phyloP scores from a whole-genome alignment of 2,329 filamentous ascomycete species.

The Aspergillus spinulosporus region DNA sequence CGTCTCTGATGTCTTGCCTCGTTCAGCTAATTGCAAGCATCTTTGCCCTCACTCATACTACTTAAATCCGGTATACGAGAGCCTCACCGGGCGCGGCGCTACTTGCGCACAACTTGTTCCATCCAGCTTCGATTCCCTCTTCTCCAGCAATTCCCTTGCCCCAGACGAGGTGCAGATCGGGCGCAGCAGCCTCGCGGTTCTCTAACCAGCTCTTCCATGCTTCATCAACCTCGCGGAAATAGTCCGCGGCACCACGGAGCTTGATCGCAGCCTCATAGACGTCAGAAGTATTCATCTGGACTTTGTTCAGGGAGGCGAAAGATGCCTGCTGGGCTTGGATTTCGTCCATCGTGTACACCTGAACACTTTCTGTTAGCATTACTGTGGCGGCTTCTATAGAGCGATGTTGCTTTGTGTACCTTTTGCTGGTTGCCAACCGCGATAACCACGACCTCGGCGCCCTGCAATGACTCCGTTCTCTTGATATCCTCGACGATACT shows the following conservation, averaged over 20 bases:
- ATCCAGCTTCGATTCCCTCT: conserved; percentile 21
- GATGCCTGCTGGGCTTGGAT: neutral
- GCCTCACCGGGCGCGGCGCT: conserved; percentile 15
- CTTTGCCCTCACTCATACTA: too few relatives aligned
- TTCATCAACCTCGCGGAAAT: neutral
- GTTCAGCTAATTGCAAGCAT: too few relatives aligned
- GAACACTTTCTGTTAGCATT: too few relatives aligned
- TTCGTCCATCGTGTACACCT: neutral
- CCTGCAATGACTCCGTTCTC: neutral
- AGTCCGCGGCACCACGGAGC: neutral
- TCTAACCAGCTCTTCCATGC: conserved; percentile 15
- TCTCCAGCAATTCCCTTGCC: conserved; percentile 9
- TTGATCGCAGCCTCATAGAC: neutral
- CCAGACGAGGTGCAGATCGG: conserved; percentile 19
- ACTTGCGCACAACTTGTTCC: conserved; percentile 8
- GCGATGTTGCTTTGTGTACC: neutral
- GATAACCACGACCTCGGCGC: conserved; percentile 14
- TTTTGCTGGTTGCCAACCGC: conserved; percentile 23
- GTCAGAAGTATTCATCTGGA: neutral
- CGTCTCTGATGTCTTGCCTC: too few relatives aligned
- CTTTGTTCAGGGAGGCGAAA: neutral
- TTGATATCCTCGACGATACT: conserved; percentile 8
- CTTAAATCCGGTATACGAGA: conserved; percentile 17
- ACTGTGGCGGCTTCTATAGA: too few relatives aligned
- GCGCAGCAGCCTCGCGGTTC: conserved; percentile 11